Evolutionary conservation across 2,329 filamentous ascomycete species (phyloP).

Genomic region (Aspergillus spinulosporus): DNA sequence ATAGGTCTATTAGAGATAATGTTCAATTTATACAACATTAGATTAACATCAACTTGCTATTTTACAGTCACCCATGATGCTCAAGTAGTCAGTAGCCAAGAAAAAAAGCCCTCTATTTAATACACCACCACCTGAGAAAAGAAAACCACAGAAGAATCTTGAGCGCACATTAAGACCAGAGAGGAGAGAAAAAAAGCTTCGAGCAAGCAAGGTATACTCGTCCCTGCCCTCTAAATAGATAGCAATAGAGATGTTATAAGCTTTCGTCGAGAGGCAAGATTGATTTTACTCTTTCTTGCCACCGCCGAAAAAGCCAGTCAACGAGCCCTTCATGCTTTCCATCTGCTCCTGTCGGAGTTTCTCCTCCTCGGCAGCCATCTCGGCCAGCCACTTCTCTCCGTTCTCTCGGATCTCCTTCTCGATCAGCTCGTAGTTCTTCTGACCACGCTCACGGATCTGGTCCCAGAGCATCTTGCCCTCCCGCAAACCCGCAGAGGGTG

Average conservation of each 20-base stretch:
- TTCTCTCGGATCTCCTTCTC: constrained; percentile 91
- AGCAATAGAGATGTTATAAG: neutral
- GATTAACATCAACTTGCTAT: constrained; percentile 33
- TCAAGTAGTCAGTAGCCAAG: constrained; percentile 23
- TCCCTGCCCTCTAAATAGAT: constrained; percentile 3
- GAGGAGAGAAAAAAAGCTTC: constrained; percentile 14
- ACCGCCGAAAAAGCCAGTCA: constrained; percentile 58
- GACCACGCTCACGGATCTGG: constrained; percentile 85
- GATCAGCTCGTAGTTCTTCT: constrained; percentile 83
- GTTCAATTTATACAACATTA: constrained; percentile 29
- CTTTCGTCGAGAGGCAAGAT: neutral
- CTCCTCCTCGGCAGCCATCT: constrained; percentile 85
- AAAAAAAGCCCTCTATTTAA: constrained; percentile 29
- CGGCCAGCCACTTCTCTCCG: constrained; percentile 92
- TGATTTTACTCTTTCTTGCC: constrained; percentile 30
- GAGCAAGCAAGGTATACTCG: constrained; percentile 11
- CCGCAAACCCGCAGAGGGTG: constrained; percentile 72
- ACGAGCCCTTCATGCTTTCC: constrained; percentile 84
- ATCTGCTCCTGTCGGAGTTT: constrained; percentile 86
- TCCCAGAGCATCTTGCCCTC: constrained; percentile 98
- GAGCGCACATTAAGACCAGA: constrained; percentile 21
- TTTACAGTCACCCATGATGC: constrained; percentile 37
- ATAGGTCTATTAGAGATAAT: constrained; percentile 11
- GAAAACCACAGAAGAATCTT: constrained; percentile 18
- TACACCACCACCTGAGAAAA: constrained; percentile 27